Conservation (phyloP, 176 grass and related monocot species). For the Triticum urartu region DNA sequence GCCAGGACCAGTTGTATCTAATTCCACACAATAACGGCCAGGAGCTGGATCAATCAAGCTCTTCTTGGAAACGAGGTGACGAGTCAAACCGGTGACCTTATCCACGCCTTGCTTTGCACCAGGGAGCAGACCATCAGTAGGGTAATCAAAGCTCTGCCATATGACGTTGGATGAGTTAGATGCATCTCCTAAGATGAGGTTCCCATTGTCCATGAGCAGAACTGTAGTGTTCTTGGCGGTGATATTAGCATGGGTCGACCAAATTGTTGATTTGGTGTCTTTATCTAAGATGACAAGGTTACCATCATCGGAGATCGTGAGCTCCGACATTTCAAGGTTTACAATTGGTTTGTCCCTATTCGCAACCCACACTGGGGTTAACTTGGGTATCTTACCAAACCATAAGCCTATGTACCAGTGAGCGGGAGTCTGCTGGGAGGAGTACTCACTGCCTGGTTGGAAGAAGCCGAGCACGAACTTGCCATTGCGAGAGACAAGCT, state of each 20-base stretch:
- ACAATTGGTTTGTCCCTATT: slow-evolving; percentile 37
- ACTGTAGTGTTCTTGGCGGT: slow-evolving; percentile 20
- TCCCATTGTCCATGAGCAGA: slow-evolving; percentile 38
- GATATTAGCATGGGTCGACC: slow-evolving; percentile 38
- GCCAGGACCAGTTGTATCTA: slow-evolving; percentile 26
- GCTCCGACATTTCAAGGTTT: background rate
- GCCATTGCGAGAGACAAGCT: slow-evolving; percentile 31
- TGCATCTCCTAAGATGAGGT: slow-evolving; percentile 44
- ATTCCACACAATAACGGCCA: slow-evolving; percentile 29
- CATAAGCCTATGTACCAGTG: slow-evolving; percentile 52
- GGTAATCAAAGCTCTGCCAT: slow-evolving; percentile 72
- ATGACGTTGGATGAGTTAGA: slow-evolving; percentile 24
- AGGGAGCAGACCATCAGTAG: slow-evolving; percentile 28
- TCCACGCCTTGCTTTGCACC: slow-evolving; percentile 36
- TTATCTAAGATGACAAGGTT: slow-evolving; percentile 45
- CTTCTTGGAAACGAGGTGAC: slow-evolving; percentile 42
- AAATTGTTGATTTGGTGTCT: slow-evolving; percentile 23
- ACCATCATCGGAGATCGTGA: slow-evolving; percentile 32
- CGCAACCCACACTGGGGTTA: slow-evolving; percentile 43
- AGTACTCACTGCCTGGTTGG: slow-evolving; percentile 2
- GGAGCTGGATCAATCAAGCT: slow-evolving; percentile 38
- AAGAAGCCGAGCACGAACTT: slow-evolving; percentile 50
- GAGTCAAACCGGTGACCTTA: slow-evolving; percentile 27
- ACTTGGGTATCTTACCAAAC: slow-evolving; percentile 36
- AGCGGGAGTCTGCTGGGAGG: background rate